Evolutionary conservation across 345 rosid species (phyloP), one percentile per base, ranked within the genome.

Genomic region (Linum trigynum): DNA sequence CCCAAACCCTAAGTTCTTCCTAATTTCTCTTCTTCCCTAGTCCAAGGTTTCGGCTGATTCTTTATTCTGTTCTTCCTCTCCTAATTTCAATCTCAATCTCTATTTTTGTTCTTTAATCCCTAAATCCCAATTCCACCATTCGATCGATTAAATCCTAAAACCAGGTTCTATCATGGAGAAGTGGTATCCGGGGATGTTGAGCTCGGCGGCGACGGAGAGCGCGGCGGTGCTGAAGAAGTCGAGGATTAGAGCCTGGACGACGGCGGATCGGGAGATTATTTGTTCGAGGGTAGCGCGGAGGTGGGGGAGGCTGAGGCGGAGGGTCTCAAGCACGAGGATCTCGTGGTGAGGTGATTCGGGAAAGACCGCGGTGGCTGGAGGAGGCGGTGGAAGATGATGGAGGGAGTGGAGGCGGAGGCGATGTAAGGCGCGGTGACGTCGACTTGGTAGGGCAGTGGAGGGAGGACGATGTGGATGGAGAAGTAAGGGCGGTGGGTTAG

Each of bases 211-310:
- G 9, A 69, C 53, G 40, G 65, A 11, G 0, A 71, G 42, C 6
- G 76, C 70, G 5, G 71, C 10, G 23, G 51, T 10, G 55, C 76
- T 67, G 50, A 71, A 77, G 60, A 77, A 38, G 59, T 78, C 81
- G 2, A 73, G 32, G 43, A 73, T 39, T 0, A 71, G 51, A 5
- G 74, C 77, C 4, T 39, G 68, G 43, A 76, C 40, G 1, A 12
- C 7, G 32, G 32, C 32, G 32, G 32, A 23, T 23, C 1, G 32
- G 45, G 45, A 41, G 45, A 41, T 41, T 41, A 41, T 41, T 8
- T 4, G 4, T 40, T 58, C 36, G 56, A 36, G n/a, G 61, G 39
- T 11, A 42, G 17, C 5, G 71, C 64, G 3, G 69, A 3, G 55
- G 53, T 63, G 5, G 40, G 59, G 1, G 67, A 55, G 37, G 75